Conservation (phyloP, 1,139 yeast genomes). For the Schizosaccharomyces versatilis region DNA sequence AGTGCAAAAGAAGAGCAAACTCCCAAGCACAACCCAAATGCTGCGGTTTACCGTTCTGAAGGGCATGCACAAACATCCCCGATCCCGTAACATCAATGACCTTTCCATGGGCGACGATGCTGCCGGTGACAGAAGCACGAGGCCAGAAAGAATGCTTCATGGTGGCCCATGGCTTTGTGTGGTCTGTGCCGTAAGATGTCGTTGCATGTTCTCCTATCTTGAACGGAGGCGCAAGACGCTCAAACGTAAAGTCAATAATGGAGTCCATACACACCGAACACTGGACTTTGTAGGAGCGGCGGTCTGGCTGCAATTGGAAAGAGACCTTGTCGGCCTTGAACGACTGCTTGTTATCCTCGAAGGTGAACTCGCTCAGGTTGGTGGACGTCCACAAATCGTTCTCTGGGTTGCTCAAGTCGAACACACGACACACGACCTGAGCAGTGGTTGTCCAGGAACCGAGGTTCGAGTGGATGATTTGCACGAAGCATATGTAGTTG, state of each 20-base stretch:
- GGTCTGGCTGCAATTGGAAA: constrained; percentile 38
- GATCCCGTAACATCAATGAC: constrained; percentile 24
- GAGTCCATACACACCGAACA: constrained; percentile 49
- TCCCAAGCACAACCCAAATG: constrained; percentile 97
- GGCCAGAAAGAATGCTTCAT: constrained; percentile 98
- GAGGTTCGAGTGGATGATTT: constrained; percentile 77
- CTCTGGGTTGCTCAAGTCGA: constrained; percentile 30
- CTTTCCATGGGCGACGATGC: constrained; percentile 23
- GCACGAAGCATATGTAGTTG: constrained; percentile 58
- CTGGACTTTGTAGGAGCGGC: constrained; percentile 33
- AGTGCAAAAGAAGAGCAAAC: constrained; percentile 71
- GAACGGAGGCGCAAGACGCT: constrained; percentile 52
- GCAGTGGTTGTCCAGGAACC: constrained; percentile 33
- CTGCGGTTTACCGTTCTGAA: constrained; percentile 98
- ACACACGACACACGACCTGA: constrained; percentile 75
- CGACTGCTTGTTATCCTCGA: constrained; percentile 22
- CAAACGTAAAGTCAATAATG: constrained; percentile 45
- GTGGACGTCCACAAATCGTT: constrained; percentile 66
- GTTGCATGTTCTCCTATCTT: constrained; percentile 77
- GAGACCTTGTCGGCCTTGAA: constrained; percentile 24
- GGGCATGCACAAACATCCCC: constrained; percentile 88
- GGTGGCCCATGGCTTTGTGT: constrained; percentile 77
- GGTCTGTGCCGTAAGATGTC: constrained; percentile 59
- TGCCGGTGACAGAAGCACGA: constrained; percentile 49
- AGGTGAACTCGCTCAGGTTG: constrained; percentile 54